Base-by-base conservation (phyloP, 192 early-diverging fungal genomes). In the Coemansia sp. region DNA sequence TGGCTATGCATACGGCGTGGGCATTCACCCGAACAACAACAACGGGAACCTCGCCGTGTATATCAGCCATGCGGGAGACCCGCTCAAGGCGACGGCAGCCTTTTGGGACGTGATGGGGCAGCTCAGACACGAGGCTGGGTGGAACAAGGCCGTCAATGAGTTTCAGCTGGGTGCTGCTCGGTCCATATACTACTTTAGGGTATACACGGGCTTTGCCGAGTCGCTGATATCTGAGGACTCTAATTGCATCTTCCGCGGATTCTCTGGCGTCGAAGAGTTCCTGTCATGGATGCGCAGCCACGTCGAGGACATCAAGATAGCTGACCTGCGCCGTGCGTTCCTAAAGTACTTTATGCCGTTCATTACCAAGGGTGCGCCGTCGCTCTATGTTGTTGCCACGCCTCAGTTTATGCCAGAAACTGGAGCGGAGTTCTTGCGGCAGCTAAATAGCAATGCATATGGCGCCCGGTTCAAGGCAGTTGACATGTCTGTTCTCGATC, bases 1-100 rank as follows among this genome's bases (percentile, higher is more conserved):
- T 20, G 88, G 90, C 39, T 90, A 88, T 59, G 93, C 93, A 0
- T 95, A 95, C 63, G 92, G 86, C 43, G 64, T 81, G 13, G 78
- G 73, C 1, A 67, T 75, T 18, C 78, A 81, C 60, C 56, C 70
- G 0, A 61, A 47, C 0, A 45, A 26, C 37, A 59, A 65, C 13
- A 61, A 72, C 21, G 78, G 78, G 14, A 60, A 67, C 37, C 39
- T 81, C n/a, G 69, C 73, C 16, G 62, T 81, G 25, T 81, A 75
- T 55, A 81, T 81, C 18, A 76, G 78, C 64, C 78, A 81, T 35
- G 73, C 78, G 0, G 66, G 68, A 5, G 73, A 81, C 21, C 73
- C 78, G 36, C 57, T 47, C 64, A 81, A 81, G 60, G 65, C 78
- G 23, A 18, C 72, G 8, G 47, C 62, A 11, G 78, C 78, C 25